These are phyloP conservation scores for Trifolium dubium DNA, from an alignment of 306 rosid species.

Conservation along the genomic window DNA sequence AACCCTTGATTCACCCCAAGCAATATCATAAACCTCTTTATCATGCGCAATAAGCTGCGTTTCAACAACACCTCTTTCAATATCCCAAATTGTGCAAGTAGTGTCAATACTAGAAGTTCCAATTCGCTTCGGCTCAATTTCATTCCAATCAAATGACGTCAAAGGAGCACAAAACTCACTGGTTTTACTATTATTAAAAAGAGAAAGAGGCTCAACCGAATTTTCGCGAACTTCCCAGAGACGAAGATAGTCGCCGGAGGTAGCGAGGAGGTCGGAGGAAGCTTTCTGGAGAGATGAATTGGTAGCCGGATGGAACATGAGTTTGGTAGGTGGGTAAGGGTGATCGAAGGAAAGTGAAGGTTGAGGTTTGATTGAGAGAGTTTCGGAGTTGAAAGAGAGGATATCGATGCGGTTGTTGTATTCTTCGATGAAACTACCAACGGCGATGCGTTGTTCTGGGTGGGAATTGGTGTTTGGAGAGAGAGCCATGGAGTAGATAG, in stretches of 20 bases:
- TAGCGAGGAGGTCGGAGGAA: slow-evolving; percentile 72
- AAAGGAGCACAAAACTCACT: slow-evolving; percentile 91
- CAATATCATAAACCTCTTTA: slow-evolving; percentile 89
- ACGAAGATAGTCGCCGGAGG: slow-evolving; percentile 97
- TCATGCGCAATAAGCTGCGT: slow-evolving; percentile 99
- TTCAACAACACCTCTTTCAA: slow-evolving; percentile 76
- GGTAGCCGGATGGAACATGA: slow-evolving; percentile 82
- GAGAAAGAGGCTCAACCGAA: slow-evolving; percentile 69
- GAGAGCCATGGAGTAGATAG: slow-evolving; percentile 77
- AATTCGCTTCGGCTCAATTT: slow-evolving; percentile 76
- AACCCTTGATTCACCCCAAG: slow-evolving; percentile 95
- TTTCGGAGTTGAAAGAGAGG: slow-evolving; percentile 79
- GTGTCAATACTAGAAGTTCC: slow-evolving; percentile 97
- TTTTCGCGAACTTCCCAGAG: slow-evolving; percentile 85
- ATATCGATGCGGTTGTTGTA: slow-evolving; percentile 82
- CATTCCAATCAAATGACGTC: slow-evolving; percentile 98
- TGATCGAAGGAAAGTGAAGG: slow-evolving; percentile 92
- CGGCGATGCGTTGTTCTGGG: slow-evolving; percentile 62
- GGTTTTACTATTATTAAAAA: slow-evolving; percentile 82
- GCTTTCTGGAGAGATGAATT: slow-evolving; percentile 46
- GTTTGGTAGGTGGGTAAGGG: slow-evolving; percentile 96
- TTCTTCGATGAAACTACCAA: slow-evolving; percentile 89
- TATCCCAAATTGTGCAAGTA: slow-evolving; percentile 93
- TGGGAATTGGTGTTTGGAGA: slow-evolving; percentile 50
- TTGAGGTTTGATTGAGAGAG: slow-evolving; percentile 51